phyloP scores from a whole-genome alignment of 2,329 filamentous ascomycete genomes.

The Cytospora leucostoma region DNA sequence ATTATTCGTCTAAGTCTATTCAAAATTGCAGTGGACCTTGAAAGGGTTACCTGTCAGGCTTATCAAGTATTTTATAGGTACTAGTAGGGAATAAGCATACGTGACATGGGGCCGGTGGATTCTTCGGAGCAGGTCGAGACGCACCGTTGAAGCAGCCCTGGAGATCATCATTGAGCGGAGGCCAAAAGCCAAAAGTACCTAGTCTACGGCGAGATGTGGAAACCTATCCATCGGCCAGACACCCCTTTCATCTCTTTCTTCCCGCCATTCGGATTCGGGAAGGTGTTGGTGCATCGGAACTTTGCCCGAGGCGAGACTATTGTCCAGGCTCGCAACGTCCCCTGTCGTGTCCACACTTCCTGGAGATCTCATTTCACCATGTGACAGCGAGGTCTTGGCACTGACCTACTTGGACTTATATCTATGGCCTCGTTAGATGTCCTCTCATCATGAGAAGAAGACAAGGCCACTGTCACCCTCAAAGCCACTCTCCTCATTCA shows the following conservation, averaged over 20 bases:
- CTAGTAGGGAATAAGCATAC: constrained; percentile 6
- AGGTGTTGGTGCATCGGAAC: constrained; percentile 4
- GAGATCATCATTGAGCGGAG: not conserved
- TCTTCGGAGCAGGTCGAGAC: not conserved
- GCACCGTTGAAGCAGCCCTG: constrained; percentile 1
- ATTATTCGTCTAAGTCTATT: not conserved
- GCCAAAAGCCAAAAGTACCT: not conserved
- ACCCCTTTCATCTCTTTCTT: not conserved
- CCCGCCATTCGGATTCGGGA: constrained; percentile 4
- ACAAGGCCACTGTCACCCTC: not conserved
- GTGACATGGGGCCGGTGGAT: not conserved
- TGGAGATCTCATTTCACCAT: constrained; percentile 16
- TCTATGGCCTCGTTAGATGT: not conserved
- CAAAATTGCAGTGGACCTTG: constrained; percentile 11
- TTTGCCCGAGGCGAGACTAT: constrained; percentile 6
- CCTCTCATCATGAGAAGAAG: not conserved
- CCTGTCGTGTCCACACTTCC: constrained; percentile 14
- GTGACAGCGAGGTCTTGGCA: not conserved
- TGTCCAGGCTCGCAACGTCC: constrained; percentile 3
- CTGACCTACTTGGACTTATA: constrained; percentile 4
- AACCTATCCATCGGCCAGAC: not conserved
- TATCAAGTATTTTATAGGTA: not conserved
- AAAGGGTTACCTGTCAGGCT: constrained; percentile 1
- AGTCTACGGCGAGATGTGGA: not conserved
- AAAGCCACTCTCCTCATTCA: not conserved